Conservation (phyloP, 2,329 filamentous ascomycete species). For the Rhynchosporium graminicola region DNA sequence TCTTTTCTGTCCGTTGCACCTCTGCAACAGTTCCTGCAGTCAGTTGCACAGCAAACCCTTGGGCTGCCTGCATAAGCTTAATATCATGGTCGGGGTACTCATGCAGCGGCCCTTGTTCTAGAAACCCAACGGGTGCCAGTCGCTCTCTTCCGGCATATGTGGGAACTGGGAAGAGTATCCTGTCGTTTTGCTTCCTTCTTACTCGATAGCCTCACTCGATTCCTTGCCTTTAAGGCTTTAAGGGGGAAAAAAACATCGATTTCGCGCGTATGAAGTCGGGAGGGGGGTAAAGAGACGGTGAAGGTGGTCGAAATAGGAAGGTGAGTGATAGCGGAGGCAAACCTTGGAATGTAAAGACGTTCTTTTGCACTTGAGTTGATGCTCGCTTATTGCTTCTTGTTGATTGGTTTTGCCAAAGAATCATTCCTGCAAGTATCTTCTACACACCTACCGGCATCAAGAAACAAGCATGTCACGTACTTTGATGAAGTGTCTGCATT, state of each 20-base stretch:
- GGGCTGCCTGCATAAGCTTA: constrained; percentile 4
- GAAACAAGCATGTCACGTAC: too few relatives aligned
- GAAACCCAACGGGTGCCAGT: constrained; percentile 11
- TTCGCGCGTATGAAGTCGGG: too few relatives aligned
- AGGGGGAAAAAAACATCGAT: not conserved
- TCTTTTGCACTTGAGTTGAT: too few relatives aligned
- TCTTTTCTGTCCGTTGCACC: not conserved
- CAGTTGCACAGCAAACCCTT: not conserved
- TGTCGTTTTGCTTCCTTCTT: not conserved
- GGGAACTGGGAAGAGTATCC: constrained; percentile 6
- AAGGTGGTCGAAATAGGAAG: too few relatives aligned
- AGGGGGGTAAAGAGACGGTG: too few relatives aligned
- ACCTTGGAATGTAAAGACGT: too few relatives aligned
- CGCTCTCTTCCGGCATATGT: constrained; percentile 13
- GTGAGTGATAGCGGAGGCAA: too few relatives aligned
- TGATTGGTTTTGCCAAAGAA: too few relatives aligned
- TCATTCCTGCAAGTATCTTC: too few relatives aligned
- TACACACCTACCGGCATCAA: too few relatives aligned
- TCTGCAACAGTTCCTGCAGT: constrained; percentile 12
- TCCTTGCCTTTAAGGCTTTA: not conserved
- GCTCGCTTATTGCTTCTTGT: too few relatives aligned
- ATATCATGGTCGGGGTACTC: not conserved
- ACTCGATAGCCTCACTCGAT: not conserved
- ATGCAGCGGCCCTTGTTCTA: not conserved
- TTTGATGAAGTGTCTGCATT: too few relatives aligned